Base-by-base conservation (phyloP, 345 rosid species). In the Punica granatum region DNA sequence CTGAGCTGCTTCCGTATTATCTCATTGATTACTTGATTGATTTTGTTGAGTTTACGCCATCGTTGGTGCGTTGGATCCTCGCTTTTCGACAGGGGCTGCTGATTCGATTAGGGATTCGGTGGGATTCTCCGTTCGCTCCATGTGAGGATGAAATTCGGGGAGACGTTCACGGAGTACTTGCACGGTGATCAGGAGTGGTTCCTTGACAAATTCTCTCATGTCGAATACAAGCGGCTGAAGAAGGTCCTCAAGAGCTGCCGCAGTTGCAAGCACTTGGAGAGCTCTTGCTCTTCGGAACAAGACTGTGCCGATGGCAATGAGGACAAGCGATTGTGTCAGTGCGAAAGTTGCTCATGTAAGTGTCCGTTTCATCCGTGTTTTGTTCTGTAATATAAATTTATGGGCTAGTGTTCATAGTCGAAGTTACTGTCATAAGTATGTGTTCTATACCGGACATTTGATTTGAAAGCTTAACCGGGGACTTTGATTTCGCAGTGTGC, bases 211-310 rank as follows among this genome's bases (percentile, higher is more conserved):
- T 86, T 82, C 73, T 83, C 89, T 49, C 92, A 89, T 73, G 91
- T 91, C 31, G 96, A 88, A 76, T 94, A 91, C 67, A 89, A 88
- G 79, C 73, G 88, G 78, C 87, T 91, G 33, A 91, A 94, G 83
- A 86, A 89, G 72, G 96, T 91, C 16, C 60, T 91, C 19, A 94
- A 88, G 77, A 77, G 70, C 16, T 94, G 99, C 72, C 86, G 88
- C 71, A 72, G 73, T 36, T 88, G 91, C 80, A 73, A 63, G 60
- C 63, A 65, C n/a, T 76, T 72, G 9, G 53, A 51, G 30, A 77
- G 68, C 63, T 69, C 75, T 43, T 48, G 69, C 64, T 51, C 69
- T 61, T 54, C 63, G 8, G 79, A 70, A n/a, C 60, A 67, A n/a
- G 79, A 77, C 39, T 63, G 61, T 19, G 71, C 67, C 7, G 75